These are phyloP conservation scores for Silene conica DNA, from an alignment of 148 eudicot species.

Conservation along the genomic window DNA sequence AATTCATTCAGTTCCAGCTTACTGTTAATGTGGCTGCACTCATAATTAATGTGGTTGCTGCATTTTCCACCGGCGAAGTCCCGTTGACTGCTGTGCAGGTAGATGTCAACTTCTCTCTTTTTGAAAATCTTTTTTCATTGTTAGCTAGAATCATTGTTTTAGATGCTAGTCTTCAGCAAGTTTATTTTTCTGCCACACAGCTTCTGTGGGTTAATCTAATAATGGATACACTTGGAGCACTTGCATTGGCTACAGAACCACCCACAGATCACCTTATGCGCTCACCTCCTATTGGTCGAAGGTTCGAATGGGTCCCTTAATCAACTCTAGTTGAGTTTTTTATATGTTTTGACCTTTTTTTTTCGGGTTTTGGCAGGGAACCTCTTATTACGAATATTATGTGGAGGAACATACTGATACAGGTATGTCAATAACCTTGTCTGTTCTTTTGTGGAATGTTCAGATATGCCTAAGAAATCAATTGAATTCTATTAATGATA, in stretches of 20 bases:
- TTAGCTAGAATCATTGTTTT: no score
- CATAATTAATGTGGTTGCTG: constrained; percentile 86
- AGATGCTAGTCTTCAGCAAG: background rate
- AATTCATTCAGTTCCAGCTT: constrained; percentile 91
- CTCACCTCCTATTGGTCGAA: constrained; percentile 84
- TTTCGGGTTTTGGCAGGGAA: constrained; percentile 46
- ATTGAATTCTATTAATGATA: background rate
- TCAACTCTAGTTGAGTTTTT: background rate
- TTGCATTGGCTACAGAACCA: constrained; percentile 98
- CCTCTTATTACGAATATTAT: constrained; percentile 91
- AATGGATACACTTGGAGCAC: constrained; percentile 96
- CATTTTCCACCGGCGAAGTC: constrained; percentile 77
- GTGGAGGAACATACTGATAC: constrained; percentile 90
- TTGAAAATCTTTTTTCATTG: background rate
- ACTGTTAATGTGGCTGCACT: constrained; percentile 96
- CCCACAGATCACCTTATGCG: constrained; percentile 93
- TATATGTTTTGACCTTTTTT: background rate
- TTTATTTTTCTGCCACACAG: constrained; percentile 32
- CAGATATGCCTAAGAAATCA: background rate
- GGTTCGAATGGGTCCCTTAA: constrained; percentile 40
- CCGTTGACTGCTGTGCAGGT: constrained; percentile 96
- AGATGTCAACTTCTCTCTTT: background rate
- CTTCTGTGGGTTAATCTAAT: constrained; percentile 97
- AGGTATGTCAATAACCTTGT: constrained; percentile 40
- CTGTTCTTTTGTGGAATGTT: background rate